A percentile compares a stretch with the other conserved stretches of the same genome.
Evolutionary conservation across 176 grass and related monocot genomes (phyloP).

Genomic region (Bolboschoenus planiculmis): DNA sequence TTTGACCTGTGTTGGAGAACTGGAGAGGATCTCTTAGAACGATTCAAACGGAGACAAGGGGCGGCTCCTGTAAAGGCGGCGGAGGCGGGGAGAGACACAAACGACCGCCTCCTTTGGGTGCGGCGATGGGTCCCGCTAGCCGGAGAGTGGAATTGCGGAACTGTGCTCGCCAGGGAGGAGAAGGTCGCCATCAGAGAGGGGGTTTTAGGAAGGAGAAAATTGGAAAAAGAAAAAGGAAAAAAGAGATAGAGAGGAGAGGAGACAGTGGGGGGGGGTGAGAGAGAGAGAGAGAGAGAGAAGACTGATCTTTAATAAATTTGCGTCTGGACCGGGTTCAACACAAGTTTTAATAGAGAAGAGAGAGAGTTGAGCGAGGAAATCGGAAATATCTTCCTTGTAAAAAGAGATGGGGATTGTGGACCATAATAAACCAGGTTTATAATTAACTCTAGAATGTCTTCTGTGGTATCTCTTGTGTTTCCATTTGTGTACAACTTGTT

Average conservation of each 20-base stretch:
- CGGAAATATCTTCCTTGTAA: not conserved
- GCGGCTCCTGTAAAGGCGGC: slow-evolving; percentile 15
- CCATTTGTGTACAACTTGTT: not conserved
- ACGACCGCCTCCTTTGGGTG: not conserved
- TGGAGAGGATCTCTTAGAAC: not conserved
- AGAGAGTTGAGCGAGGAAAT: not conserved
- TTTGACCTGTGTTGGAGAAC: slow-evolving; percentile 14
- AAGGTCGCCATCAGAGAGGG: slow-evolving; percentile 7
- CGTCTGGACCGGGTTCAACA: not conserved
- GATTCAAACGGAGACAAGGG: slow-evolving; percentile 14
- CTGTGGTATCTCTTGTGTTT: not conserved
- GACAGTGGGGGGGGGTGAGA: no score
- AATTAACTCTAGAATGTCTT: not conserved
- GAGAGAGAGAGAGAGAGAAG: not conserved
- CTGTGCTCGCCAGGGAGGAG: not conserved
- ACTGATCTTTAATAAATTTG: not conserved
- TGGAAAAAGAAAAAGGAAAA: not conserved
- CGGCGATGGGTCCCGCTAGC: not conserved
- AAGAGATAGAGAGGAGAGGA: not conserved
- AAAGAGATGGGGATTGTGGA: not conserved
- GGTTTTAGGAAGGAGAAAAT: not conserved
- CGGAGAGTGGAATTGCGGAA: not conserved
- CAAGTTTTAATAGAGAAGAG: not conserved
- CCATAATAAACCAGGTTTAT: slow-evolving; percentile 9
- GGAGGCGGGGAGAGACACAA: slow-evolving; percentile 21